Evolutionary conservation across 225 moss, liverwort and hornwort genomes (phyloP).

Genomic region (Polytrichum formosum): DNA sequence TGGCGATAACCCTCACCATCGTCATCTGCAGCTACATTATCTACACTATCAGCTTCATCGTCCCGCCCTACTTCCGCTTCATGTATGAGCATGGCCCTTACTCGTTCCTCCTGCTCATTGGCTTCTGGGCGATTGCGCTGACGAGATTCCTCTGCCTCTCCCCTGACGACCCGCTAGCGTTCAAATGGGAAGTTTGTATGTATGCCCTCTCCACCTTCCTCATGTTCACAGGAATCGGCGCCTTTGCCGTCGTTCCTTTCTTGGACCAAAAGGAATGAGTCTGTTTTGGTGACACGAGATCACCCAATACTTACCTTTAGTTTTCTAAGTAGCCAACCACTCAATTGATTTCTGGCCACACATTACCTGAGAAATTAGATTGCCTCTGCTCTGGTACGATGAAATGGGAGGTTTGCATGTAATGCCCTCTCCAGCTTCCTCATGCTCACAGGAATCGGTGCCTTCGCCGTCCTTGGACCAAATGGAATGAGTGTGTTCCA

Average conservation of each 20-base stretch:
- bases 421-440: slow-evolving; percentile 43
- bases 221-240: slow-evolving; percentile 60
- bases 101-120: slow-evolving; percentile 44
- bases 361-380: too few relatives aligned
- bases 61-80: slow-evolving; percentile 60
- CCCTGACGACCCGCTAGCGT: slow-evolving; percentile 32
- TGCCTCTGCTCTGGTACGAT: slow-evolving; percentile 23
- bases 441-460: slow-evolving; percentile 59
- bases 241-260: slow-evolving; percentile 52
- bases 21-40: slow-evolving; percentile 57
- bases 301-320: too few relatives aligned
- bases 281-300: neutral
- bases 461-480: slow-evolving; percentile 45
- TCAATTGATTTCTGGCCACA: too few relatives aligned
- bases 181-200: slow-evolving; percentile 54
- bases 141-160: slow-evolving; percentile 30
- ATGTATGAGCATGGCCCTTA: slow-evolving; percentile 58
- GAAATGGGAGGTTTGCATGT: slow-evolving; percentile 53
- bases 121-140: slow-evolving; percentile 41
- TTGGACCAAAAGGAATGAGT: slow-evolving; percentile 17
- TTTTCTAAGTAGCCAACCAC: too few relatives aligned
- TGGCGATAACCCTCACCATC: slow-evolving; percentile 46
- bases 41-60: slow-evolving; percentile 64
- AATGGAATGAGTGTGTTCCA: neutral
- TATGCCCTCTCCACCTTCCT: slow-evolving; percentile 47